Conservation (phyloP, 2,329 filamentous ascomycete genomes). For the Trichoderma oligosporum region DNA sequence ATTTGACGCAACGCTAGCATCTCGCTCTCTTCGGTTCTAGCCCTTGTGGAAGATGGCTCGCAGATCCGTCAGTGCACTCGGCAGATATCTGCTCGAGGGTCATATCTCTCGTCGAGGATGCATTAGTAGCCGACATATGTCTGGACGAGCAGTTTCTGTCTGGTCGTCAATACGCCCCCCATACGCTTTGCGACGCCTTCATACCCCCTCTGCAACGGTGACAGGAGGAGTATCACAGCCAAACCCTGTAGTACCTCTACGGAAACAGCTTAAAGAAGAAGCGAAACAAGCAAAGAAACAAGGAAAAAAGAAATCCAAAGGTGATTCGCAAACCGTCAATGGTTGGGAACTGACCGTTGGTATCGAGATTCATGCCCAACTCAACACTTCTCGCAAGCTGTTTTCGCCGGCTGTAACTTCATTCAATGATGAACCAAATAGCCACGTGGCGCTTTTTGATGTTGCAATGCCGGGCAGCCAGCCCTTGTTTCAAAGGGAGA, state of each 20-base stretch:
- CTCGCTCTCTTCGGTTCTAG: not conserved
- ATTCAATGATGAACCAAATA: conserved; percentile 69
- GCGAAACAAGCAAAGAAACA: conserved; percentile 67
- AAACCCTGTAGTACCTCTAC: conserved; percentile 50
- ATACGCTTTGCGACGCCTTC: conserved; percentile 29
- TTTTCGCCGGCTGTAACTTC: conserved; percentile 72
- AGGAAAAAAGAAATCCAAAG: conserved; percentile 46
- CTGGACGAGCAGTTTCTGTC: conserved; percentile 21
- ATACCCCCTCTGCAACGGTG: conserved; percentile 28
- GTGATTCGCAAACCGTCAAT: conserved; percentile 48
- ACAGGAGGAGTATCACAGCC: conserved; percentile 18
- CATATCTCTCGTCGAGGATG: conserved; percentile 43
- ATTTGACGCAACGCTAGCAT: not conserved
- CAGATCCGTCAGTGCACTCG: conserved; percentile 42
- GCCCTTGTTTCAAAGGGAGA: conserved; percentile 77
- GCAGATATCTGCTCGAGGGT: conserved; percentile 48
- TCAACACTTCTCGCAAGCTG: conserved; percentile 84
- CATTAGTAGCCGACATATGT: conserved; percentile 26
- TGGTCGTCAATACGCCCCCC: conserved; percentile 18
- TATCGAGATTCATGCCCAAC: conserved; percentile 94
- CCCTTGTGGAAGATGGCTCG: conserved; percentile 40
- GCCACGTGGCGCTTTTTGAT: conserved; percentile 86
- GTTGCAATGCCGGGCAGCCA: conserved; percentile 84
- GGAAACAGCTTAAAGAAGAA: conserved; percentile 70
- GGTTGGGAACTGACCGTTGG: conserved; percentile 94